These are phyloP conservation scores for Geotrichum fermentans DNA, from an alignment of 1,139 yeast species.

Conservation along the genomic window DNA sequence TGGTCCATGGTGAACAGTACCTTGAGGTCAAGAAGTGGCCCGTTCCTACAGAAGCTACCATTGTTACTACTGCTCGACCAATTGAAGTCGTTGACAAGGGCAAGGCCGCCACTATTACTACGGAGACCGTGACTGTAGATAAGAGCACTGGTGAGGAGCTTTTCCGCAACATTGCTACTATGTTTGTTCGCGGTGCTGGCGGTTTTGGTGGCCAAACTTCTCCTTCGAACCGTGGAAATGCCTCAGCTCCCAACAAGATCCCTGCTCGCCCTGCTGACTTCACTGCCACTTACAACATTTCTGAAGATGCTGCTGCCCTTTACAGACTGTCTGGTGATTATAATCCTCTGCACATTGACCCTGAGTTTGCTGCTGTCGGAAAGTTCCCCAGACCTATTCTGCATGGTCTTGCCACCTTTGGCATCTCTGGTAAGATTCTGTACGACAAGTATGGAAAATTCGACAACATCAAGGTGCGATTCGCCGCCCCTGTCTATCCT, in stretches of 20 bases:
- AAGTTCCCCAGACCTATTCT: conserved; percentile 82
- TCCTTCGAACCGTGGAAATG: conserved; percentile 56
- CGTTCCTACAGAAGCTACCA: conserved; percentile 58
- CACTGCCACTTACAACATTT: conserved; percentile 54
- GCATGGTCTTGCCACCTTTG: conserved; percentile 89
- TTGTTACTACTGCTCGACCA: conserved; percentile 61
- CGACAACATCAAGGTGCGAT: conserved; percentile 84
- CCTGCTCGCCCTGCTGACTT: conserved; percentile 68
- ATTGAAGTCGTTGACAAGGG: conserved; percentile 81
- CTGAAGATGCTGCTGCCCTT: conserved; percentile 75
- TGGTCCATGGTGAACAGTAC: conserved; percentile 95
- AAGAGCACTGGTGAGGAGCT: conserved; percentile 62
- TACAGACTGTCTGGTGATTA: conserved; percentile 91
- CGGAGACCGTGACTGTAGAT: conserved; percentile 70
- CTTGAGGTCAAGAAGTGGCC: conserved; percentile 75
- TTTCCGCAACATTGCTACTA: conserved; percentile 80
- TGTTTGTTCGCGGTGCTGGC: conserved; percentile 77
- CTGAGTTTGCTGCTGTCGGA: conserved; percentile 82
- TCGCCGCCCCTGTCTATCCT: conserved; percentile 92
- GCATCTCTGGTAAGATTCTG: conserved; percentile 71
- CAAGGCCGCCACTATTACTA: conserved; percentile 76
- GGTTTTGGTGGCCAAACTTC: conserved; percentile 47
- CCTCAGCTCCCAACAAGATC: conserved; percentile 60
- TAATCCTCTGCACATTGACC: conserved; percentile 94
- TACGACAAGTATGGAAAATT: conserved; percentile 77